Conservation (phyloP, 352 stramenopile genomes). For the Phytopythium helicoides region DNA sequence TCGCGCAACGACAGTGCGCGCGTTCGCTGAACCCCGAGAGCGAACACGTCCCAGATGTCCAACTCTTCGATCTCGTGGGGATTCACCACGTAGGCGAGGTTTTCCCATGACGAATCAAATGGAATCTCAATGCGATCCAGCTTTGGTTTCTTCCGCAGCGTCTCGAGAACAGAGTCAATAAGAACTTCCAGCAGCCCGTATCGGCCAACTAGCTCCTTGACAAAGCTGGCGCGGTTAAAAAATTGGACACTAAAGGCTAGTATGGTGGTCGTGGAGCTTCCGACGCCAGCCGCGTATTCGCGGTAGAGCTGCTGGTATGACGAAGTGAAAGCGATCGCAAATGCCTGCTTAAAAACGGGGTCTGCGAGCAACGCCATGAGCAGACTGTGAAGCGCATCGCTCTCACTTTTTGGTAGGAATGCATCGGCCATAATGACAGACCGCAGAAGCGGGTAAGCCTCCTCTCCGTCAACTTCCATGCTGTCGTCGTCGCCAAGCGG, state of each 20-base stretch:
- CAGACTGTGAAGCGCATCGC: slow-evolving; percentile 89
- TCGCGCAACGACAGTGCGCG: slow-evolving; percentile 36
- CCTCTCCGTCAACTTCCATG: slow-evolving; percentile 34
- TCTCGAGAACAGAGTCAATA: slow-evolving; percentile 67
- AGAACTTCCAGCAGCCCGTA: slow-evolving; percentile 76
- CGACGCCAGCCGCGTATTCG: slow-evolving; percentile 71
- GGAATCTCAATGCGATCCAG: slow-evolving; percentile 37
- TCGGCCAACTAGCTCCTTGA: slow-evolving; percentile 78
- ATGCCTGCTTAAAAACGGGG: slow-evolving; percentile 95
- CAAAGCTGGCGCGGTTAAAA: slow-evolving; percentile 97
- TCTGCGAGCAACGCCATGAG: slow-evolving; percentile 96
- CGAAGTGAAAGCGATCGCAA: slow-evolving; percentile 94
- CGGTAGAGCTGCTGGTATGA: slow-evolving; percentile 90
- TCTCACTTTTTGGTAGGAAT: slow-evolving; percentile 76
- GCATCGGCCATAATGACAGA: slow-evolving; percentile 84
- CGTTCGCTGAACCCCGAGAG: slow-evolving; percentile 53
- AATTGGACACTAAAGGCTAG: slow-evolving; percentile 96
- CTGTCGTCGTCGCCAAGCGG: slow-evolving; percentile 34
- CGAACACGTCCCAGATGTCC: slow-evolving; percentile 68
- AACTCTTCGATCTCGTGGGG: slow-evolving; percentile 28
- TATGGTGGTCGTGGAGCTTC: slow-evolving; percentile 86
- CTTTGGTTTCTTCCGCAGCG: slow-evolving; percentile 56
- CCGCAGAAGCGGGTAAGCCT: slow-evolving; percentile 60
- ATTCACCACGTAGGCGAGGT: slow-evolving; percentile 38
- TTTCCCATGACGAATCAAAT: slow-evolving; percentile 46